phyloP scores from a whole-genome alignment of 805 yeast genomes.

The Hanseniaspora lindneri region DNA sequence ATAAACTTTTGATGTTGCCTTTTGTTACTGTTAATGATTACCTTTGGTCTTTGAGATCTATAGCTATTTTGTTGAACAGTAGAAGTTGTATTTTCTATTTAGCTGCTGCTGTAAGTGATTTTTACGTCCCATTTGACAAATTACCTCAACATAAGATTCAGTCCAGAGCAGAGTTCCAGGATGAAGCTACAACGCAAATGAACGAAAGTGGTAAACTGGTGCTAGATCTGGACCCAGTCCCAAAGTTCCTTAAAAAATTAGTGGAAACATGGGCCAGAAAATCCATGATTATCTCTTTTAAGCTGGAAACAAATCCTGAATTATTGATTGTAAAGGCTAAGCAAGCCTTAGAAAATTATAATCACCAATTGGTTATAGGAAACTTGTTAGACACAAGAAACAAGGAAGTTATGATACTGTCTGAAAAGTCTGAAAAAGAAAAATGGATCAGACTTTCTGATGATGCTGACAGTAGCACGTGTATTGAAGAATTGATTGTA shows the following conservation, averaged over 20 bases:
- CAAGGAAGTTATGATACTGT: conserved; percentile 73
- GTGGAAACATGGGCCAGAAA: conserved; percentile 92
- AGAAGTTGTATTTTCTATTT: conserved; percentile 66
- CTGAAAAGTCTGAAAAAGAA: conserved; percentile 17
- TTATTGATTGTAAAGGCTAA: conserved; percentile 64
- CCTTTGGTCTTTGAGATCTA: conserved; percentile 62
- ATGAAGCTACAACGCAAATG: conserved; percentile 22
- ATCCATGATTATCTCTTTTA: conserved; percentile 89
- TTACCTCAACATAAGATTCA: conserved; percentile 93
- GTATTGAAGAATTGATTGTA: conserved; percentile 65
- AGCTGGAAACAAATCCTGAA: conserved; percentile 72
- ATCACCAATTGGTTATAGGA: conserved; percentile 90
- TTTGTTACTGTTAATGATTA: conserved; percentile 94
- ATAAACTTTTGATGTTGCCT: conserved; percentile 48
- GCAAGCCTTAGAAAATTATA: conserved; percentile 71
- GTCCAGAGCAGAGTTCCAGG: conserved; percentile 47
- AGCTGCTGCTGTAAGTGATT: conserved; percentile 97
- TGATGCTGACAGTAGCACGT: conserved; percentile 29
- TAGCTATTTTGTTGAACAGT: conserved; percentile 48
- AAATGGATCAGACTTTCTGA: conserved; percentile 42
- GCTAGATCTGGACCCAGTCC: conserved; percentile 88
- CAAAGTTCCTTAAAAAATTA: conserved; percentile 75
- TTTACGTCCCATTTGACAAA: conserved; percentile 75
- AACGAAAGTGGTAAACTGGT: conserved; percentile 50
- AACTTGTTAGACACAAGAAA: conserved; percentile 82